phyloP scores from a whole-genome alignment of 768 basidiomycete species.

The Lactarius trivialis region DNA sequence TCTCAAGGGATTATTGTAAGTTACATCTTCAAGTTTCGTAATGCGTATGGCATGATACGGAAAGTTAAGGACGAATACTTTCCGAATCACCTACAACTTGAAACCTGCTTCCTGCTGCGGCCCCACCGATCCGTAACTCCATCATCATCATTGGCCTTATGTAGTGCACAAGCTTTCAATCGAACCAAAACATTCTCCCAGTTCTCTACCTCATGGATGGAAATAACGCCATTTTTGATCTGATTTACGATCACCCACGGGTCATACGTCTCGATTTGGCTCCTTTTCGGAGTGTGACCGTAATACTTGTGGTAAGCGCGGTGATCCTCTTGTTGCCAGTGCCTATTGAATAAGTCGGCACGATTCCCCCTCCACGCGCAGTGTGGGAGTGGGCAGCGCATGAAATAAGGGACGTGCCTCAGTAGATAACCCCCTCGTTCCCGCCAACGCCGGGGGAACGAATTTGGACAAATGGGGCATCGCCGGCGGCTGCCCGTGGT shows the following conservation, averaged over 20 bases:
- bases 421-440: too few relatives aligned
- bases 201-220: not conserved
- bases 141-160: not conserved
- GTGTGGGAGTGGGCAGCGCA: not conserved
- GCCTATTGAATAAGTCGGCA: not conserved
- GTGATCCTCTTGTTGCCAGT: not conserved
- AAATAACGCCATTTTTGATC: not conserved
- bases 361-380: slow-evolving; percentile 1
- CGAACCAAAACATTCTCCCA: not conserved
- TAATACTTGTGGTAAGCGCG: not conserved
- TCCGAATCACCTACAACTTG: not conserved
- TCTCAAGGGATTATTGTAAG: too few relatives aligned
- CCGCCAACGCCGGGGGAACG: not conserved
- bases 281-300: too few relatives aligned
- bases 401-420: not conserved
- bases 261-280: not conserved
- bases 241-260: not conserved
- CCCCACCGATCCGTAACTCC: not conserved
- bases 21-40: too few relatives aligned
- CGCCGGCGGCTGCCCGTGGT: not conserved
- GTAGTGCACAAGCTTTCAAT: not conserved
- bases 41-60: too few relatives aligned
- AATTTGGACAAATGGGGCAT: not conserved
- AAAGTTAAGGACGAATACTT: too few relatives aligned
- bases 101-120: not conserved